These are phyloP conservation scores for Lipomyces spencermartinsiae DNA, from an alignment of 805 yeast species.

Conservation along the genomic window DNA sequence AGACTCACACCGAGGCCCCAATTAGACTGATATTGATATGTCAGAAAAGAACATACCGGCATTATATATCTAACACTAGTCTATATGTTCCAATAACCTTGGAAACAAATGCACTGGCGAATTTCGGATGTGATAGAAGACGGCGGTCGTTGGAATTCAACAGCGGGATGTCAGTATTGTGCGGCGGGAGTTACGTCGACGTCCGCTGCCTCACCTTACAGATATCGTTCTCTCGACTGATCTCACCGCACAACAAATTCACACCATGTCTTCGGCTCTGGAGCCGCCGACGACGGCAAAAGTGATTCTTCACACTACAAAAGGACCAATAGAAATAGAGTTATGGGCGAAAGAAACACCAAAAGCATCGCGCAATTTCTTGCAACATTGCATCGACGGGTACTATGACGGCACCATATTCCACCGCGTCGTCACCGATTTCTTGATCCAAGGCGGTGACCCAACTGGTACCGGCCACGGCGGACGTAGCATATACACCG, in stretches of 20 bases:
- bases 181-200: not conserved
- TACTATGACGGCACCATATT: conserved; percentile 53
- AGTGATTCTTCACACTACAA: conserved; percentile 61
- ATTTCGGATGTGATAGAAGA: not conserved
- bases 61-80: not conserved
- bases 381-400: conserved; percentile 56
- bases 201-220: no score
- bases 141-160: not conserved
- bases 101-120: not conserved
- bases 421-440: conserved; percentile 48
- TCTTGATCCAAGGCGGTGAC: conserved; percentile 51
- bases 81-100: no score
- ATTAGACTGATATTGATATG: not conserved
- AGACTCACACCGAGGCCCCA: not conserved
- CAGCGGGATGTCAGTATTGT: no score
- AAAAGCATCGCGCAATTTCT: conserved; percentile 53
- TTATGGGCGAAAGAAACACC: conserved; percentile 76
- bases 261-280: conserved; percentile 39
- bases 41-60: conserved; percentile 23
- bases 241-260: not conserved
- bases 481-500: conserved; percentile 42
- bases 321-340: conserved; percentile 65
- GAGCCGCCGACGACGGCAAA: conserved; percentile 68
- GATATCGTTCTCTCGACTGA: no score
- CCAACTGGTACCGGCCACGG: conserved; percentile 46